These are phyloP conservation scores for Nakataea oryzae DNA, from an alignment of 2,329 filamentous ascomycete species.

Conservation along the genomic window DNA sequence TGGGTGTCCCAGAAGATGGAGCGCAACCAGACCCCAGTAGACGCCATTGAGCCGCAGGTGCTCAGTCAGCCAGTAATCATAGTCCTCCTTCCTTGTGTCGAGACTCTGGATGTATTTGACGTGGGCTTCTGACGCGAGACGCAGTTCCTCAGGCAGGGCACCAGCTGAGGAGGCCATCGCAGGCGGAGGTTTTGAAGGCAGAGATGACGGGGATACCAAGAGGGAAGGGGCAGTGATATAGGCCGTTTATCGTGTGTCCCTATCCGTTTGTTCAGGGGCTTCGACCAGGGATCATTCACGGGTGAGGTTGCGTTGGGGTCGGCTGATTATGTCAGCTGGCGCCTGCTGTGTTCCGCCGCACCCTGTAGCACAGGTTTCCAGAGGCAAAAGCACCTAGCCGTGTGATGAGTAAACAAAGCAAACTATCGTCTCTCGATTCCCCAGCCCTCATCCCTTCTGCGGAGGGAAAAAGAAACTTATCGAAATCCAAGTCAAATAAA, in stretches of 20 bases:
- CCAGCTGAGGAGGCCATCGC: not conserved
- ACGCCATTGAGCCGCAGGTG: slow-evolving; percentile 91
- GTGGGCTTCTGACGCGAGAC: slow-evolving; percentile 50
- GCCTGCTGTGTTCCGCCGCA: not conserved
- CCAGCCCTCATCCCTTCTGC: no score
- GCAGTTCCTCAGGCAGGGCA: slow-evolving; percentile 25
- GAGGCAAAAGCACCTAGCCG: no score
- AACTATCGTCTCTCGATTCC: no score
- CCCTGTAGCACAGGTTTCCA: not conserved
- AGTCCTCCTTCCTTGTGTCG: slow-evolving; percentile 84
- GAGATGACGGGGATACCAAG: not conserved
- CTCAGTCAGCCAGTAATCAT: slow-evolving; percentile 97
- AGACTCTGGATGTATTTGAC: slow-evolving; percentile 89
- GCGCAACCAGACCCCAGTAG: slow-evolving; percentile 88
- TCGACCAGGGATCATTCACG: not conserved
- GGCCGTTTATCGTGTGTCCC: no score
- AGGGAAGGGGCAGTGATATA: not conserved
- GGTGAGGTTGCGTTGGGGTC: not conserved
- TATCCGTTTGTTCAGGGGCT: not conserved
- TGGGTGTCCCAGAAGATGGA: slow-evolving; percentile 74
- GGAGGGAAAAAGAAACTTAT: no score
- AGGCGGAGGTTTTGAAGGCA: not conserved
- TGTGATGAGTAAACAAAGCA: no score
- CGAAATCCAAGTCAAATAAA: no score
- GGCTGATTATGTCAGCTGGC: not conserved